These are phyloP conservation scores for Favolaschia claudopus DNA, from an alignment of 768 basidiomycete genomes.

Conservation along the genomic window DNA sequence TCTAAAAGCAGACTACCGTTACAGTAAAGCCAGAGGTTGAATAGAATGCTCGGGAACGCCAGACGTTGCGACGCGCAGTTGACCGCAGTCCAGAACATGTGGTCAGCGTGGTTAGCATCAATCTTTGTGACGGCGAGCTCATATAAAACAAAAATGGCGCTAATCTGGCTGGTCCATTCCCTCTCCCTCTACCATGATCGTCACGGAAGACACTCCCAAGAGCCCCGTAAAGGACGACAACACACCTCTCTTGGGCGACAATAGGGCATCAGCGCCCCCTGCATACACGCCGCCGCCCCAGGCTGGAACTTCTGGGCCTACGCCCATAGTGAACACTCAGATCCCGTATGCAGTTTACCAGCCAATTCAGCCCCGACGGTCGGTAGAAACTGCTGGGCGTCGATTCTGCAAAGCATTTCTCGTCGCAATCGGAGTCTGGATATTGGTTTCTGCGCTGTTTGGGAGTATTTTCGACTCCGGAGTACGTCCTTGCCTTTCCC, in stretches of 20 bases:
- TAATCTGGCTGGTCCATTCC: not conserved
- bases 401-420: constrained; percentile 19
- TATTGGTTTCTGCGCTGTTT: constrained; percentile 6
- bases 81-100: constrained; percentile 15
- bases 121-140: not conserved
- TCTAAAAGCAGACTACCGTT: too few relatives aligned
- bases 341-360: constrained; percentile 12
- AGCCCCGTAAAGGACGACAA: constrained; percentile 7
- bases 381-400: constrained; percentile 8
- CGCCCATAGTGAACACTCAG: constrained; percentile 1
- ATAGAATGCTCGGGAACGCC: too few relatives aligned
- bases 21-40: too few relatives aligned
- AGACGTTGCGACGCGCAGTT: constrained; percentile 7
- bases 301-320: not conserved
- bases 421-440: constrained; percentile 23
- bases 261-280: constrained; percentile 16
- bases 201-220: constrained; percentile 12
- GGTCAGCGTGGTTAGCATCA: constrained; percentile 1
- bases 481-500: constrained; percentile 9
- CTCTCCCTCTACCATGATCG: constrained; percentile 22
- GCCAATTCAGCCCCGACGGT: not conserved
- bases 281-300: constrained; percentile 15
- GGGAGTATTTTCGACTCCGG: constrained; percentile 8
- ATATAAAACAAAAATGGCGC: constrained; percentile 12
- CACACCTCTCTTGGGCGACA: constrained; percentile 18